Base-by-base conservation (phyloP, 2,329 filamentous ascomycete species). In the Bipolaris victoriae region DNA sequence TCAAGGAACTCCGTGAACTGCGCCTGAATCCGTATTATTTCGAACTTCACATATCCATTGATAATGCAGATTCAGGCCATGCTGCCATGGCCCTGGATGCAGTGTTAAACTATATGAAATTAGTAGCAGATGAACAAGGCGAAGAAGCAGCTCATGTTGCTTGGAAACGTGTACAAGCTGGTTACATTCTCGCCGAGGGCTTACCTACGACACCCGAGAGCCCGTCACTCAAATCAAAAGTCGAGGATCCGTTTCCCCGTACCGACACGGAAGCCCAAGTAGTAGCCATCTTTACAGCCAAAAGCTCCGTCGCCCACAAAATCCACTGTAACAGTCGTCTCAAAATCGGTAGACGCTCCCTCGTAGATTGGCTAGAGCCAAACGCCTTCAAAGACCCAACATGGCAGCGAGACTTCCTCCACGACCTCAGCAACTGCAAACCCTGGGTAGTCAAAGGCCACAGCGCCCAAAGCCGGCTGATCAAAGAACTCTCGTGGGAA, bases 21-120 rank as follows among this genome's bases (percentile, higher is more conserved):
- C 66, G 68, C 5, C 58, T 84, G 7, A 71, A 81, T 52, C 65
- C 77, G 0, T 79, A 80, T 39, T 84, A 83, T 63, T 84, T 83
- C 62, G 63, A 77, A n/a, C 69, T 84, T 3, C 82, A 84, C 65
- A 71, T 83, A 39, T 75, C 79, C 0, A 83, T 84, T 48, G 82
- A 84, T 61, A 84, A 83, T 61, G 71, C 75, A 4, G 71, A 82
- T 56, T 79, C 77, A 0, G 81, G 82, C 0, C 82, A 84, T 63
- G 73, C 79, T 11, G 79, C 79, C 2, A 83, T 84, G 76, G 80
- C 81, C 1, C 66, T 76, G 53, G 62, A 74, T 20, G 72, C 74
- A 15, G 78, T 71, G 1, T 31, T 55, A 7, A 52, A 61, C n/a
- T 82, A 81, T 57, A 68, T 83, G 20, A 63, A 73, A 31, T 56